Evolutionary conservation across 306 rosid genomes (phyloP).

Genomic region (Cyamopsis tetragonoloba): DNA sequence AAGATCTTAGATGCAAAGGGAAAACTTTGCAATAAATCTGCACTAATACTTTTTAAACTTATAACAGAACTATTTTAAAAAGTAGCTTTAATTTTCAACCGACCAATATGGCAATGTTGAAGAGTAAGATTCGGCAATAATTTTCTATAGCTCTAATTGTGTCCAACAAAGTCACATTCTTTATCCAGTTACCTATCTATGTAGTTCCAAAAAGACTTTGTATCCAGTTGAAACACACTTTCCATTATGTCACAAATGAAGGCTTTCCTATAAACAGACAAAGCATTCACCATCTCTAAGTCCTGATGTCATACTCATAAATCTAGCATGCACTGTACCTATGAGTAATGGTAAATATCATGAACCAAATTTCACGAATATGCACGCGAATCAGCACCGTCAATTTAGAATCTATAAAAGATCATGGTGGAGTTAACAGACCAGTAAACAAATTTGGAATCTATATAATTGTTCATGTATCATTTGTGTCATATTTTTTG

Average conservation of each 20-base stretch:
- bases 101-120: too few species aligned
- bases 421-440: too few species aligned
- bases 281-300: not conserved
- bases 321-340: too few species aligned
- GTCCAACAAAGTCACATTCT: not conserved
- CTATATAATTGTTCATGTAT: too few species aligned
- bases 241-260: constrained; percentile 1
- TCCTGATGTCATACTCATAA: not conserved
- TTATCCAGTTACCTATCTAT: not conserved
- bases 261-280: not conserved
- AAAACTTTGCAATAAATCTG: not conserved
- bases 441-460: too few species aligned
- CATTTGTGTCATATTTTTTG: too few species aligned
- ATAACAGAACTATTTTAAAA: not conserved
- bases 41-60: not conserved
- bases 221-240: not conserved
- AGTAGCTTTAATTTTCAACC: too few species aligned
- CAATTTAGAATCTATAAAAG: too few species aligned
- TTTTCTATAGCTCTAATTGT: not conserved
- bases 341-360: too few species aligned
- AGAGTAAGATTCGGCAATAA: too few species aligned
- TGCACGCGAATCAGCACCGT: too few species aligned
- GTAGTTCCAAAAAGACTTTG: not conserved
- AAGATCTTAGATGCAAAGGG: not conserved
- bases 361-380: too few species aligned